Conservation (phyloP, 129 eudicot species). For the Deinandra increscens region DNA sequence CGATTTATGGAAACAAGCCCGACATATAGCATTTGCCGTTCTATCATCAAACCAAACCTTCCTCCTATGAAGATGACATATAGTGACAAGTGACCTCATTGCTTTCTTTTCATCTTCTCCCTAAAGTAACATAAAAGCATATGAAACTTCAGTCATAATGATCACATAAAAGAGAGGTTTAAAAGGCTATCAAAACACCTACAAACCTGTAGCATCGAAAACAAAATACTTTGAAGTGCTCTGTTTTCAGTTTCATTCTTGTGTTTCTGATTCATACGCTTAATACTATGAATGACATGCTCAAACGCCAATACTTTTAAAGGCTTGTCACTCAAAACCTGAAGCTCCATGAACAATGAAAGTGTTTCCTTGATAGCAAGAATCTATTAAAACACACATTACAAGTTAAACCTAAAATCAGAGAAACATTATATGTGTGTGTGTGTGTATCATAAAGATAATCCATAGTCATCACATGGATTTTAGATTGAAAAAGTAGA, state of each 20-base stretch:
- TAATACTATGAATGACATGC: constrained; percentile 76
- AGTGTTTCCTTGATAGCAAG: constrained; percentile 80
- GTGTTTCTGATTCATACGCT: constrained; percentile 95
- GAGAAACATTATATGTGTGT: too few species aligned
- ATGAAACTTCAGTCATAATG: not conserved
- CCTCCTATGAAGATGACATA: constrained; percentile 83
- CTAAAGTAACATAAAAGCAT: constrained; percentile 37
- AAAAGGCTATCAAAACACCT: not conserved
- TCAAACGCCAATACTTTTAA: constrained; percentile 67
- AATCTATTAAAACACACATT: constrained; percentile 39
- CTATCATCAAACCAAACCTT: constrained; percentile 96
- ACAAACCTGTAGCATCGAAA: constrained; percentile 78
- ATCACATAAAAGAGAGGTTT: not conserved
- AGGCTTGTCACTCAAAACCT: constrained; percentile 67
- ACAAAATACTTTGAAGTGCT: constrained; percentile 82
- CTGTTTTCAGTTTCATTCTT: constrained; percentile 85
- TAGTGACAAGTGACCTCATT: constrained; percentile 77
- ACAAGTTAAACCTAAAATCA: constrained; percentile 10
- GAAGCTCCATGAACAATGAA: constrained; percentile 93
- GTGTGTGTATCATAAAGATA: too few species aligned
- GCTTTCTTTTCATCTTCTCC: constrained; percentile 93
- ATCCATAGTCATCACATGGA: too few species aligned
- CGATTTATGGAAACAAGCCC: constrained; percentile 81
- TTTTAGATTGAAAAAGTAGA: too few species aligned
- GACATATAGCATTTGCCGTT: constrained; percentile 84